phyloP scores from a whole-genome alignment of 2,329 filamentous ascomycete genomes.

The Pseudogymnoascus pannorum region DNA sequence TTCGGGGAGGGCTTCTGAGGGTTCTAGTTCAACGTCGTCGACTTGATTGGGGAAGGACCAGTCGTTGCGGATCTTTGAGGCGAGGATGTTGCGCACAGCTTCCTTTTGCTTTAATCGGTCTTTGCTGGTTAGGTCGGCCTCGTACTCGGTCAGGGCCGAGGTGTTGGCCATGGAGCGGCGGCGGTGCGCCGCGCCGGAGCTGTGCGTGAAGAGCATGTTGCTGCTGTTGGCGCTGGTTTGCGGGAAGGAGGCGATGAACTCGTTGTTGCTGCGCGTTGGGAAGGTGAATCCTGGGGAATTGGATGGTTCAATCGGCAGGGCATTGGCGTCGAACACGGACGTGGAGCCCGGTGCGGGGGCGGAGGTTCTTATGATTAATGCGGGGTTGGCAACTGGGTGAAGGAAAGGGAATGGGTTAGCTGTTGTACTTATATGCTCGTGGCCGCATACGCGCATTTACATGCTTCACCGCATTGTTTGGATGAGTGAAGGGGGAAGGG shows the following conservation, averaged over 20 bases:
- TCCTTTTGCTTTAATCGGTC: constrained; percentile 58
- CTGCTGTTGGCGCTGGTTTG: background rate
- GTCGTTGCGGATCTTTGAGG: constrained; percentile 48
- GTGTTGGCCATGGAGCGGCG: constrained; percentile 24
- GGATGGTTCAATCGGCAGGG: background rate
- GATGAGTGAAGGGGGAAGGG: background rate
- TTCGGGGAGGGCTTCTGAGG: background rate
- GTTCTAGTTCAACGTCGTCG: background rate
- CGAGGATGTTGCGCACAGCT: constrained; percentile 49
- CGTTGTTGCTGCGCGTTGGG: background rate
- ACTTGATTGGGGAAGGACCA: constrained; percentile 36
- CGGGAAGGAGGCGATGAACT: background rate
- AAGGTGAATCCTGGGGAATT: background rate
- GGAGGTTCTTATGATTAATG: background rate
- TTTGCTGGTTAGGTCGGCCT: constrained; percentile 53
- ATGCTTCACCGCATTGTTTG: background rate
- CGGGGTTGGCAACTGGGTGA: background rate
- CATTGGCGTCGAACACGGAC: background rate
- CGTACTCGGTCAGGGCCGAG: constrained; percentile 38
- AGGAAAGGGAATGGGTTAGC: background rate
- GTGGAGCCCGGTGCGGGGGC: background rate
- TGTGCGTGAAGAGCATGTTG: constrained; percentile 10
- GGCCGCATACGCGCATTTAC: background rate
- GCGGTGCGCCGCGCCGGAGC: constrained; percentile 8
- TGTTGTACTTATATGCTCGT: background rate